phyloP scores from a whole-genome alignment of 192 early-diverging fungal genomes.

The Backusella mclennaniae region DNA sequence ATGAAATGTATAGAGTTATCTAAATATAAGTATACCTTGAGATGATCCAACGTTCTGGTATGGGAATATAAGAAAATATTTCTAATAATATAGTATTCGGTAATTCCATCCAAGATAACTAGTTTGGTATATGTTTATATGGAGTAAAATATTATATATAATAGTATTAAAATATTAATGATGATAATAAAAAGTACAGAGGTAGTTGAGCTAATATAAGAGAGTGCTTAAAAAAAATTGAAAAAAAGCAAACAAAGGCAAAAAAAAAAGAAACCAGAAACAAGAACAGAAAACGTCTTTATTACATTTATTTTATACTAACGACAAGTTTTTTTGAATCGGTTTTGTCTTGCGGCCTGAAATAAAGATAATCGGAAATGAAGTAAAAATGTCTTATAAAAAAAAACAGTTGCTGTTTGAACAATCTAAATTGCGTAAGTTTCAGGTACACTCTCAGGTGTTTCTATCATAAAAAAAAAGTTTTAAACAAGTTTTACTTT shows the following conservation, averaged over 20 bases:
- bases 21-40: constrained; percentile 5
- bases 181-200: background rate
- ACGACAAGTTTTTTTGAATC: constrained; percentile 1
- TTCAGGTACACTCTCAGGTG: constrained; percentile 8
- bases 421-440: constrained; percentile 7
- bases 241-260: background rate
- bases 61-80: constrained; percentile 10
- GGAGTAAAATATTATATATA: background rate
- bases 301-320: background rate
- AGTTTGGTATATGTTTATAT: background rate
- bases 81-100: constrained; percentile 6
- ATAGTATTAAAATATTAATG: background rate
- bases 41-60: constrained; percentile 11
- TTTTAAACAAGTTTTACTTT: constrained; percentile 9
- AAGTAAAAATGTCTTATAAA: background rate
- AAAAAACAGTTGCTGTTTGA: background rate
- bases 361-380: background rate
- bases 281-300: background rate
- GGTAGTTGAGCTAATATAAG: background rate
- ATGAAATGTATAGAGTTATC: background rate
- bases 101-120: background rate
- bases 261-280: background rate
- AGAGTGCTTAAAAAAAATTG: background rate
- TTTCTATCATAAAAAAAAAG: background rate
- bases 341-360: constrained; percentile 7